Base-by-base conservation (phyloP, 257 asterid species). In the Penstemon davidsonii region DNA sequence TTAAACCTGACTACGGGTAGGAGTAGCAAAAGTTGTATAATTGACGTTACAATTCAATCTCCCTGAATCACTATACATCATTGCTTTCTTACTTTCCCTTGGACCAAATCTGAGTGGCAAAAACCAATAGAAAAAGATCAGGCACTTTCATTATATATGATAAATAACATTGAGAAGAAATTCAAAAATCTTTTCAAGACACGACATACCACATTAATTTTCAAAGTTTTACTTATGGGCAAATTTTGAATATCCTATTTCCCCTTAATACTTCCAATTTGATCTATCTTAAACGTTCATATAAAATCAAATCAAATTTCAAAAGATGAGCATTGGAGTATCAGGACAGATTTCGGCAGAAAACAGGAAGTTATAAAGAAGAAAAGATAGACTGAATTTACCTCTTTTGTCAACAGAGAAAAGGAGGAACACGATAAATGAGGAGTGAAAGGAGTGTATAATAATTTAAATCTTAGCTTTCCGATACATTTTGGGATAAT, bases 41-140 rank as follows among this genome's bases (percentile, higher is more conserved):
- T 82, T 87, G 76, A 94, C 85, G 67, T 86, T 84, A 82, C 97
- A 94, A 77, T 93, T 93, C 75, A 93, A 75, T 66, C 99, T 84
- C 58, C 99, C 99, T 3, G 79, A 80, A 75, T 84, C 92, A 73
- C 95, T 88, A 77, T 94, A 94, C 89, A 80, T 71, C 97, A 91
- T 90, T 70, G 99, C 99, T 80, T 94, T 94, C 85, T 94, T 94
- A 79, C 97, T 94, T 75, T 90, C 97, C 73, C 97, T 86, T 42
- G 97, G 97, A 62, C 96, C 96, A 74, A 87, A 94, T 69, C 98
- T 92, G 77, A 60, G 70, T 38, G 49, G 25, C 73, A 67, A 74
- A 80, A 62, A 62, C 18, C 63, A 61, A 55, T 40, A 58, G 38
- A 59, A 66, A 45, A 40, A 18, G 33, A 55, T 65, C 58, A 72